These are phyloP conservation scores for Hyphopichia fennica DNA, from an alignment of 1,139 yeast genomes.

Conservation along the genomic window DNA sequence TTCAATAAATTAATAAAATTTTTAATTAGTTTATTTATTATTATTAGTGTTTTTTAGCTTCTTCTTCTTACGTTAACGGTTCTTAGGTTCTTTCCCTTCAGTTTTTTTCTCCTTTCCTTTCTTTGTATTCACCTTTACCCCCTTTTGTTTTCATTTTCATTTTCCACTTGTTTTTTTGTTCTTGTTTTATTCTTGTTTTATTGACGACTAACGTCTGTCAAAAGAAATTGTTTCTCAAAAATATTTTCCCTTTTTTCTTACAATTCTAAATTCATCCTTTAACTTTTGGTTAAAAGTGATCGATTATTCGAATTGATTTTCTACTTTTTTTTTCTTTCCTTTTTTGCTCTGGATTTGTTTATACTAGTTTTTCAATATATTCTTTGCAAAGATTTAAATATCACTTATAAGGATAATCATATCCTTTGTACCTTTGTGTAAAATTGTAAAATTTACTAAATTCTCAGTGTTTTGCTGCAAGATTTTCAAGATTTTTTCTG, in stretches of 20 bases:
- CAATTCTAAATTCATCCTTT: too few relatives aligned
- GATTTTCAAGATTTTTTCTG: too few relatives aligned
- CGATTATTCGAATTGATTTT: too few relatives aligned
- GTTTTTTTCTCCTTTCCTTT: not conserved
- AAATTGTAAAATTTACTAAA: too few relatives aligned
- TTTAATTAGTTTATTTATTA: too few relatives aligned
- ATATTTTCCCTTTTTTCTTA: not conserved
- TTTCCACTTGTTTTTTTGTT: not conserved
- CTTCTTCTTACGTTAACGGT: not conserved
- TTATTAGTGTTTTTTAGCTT: not conserved
- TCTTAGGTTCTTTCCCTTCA: too few relatives aligned
- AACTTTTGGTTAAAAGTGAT: too few relatives aligned
- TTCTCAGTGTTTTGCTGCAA: too few relatives aligned
- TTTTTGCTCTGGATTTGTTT: not conserved
- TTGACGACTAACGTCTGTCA: not conserved
- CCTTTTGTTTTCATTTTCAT: not conserved
- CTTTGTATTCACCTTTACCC: not conserved
- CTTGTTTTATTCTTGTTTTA: not conserved
- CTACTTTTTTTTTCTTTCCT: not conserved
- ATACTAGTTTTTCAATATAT: not conserved
- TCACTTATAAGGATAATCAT: too few relatives aligned
- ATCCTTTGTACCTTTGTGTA: too few relatives aligned
- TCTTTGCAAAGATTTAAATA: not conserved
- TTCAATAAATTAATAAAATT: not conserved
- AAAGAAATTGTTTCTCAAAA: not conserved